phyloP scores from a whole-genome alignment of 176 grass and related monocot genomes.

The Triticum timopheevii region DNA sequence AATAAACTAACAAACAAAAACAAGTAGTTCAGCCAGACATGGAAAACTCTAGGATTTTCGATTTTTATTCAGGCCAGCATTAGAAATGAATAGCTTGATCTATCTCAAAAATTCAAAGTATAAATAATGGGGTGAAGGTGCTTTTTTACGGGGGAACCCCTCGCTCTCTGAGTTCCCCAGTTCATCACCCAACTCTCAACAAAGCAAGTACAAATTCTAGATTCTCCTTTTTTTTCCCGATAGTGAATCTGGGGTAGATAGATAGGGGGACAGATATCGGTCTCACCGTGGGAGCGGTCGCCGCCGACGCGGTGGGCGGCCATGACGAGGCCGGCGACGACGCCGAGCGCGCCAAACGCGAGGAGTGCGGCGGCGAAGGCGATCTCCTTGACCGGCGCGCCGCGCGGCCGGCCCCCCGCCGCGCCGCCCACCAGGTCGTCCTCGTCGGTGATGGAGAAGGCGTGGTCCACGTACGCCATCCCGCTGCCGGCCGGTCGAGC shows the following conservation, averaged over 20 bases:
- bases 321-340: constrained; percentile 63
- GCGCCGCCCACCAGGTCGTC: constrained; percentile 75
- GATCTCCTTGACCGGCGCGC: constrained; percentile 93
- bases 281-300: constrained; percentile 82
- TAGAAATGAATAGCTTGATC: no score
- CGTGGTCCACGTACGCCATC: constrained; percentile 99
- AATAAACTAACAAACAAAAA: background rate
- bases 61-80: no score
- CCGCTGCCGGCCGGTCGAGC: background rate
- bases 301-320: constrained; percentile 76
- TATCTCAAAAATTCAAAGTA: no score
- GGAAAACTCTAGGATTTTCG: no score
- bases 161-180: no score
- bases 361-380: constrained; percentile 79
- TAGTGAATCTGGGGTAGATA: no score
- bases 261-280: background rate
- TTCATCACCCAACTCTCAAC: background rate
- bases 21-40: no score
- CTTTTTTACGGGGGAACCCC: no score
- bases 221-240: no score
- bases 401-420: constrained; percentile 36
- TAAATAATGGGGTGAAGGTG: no score
- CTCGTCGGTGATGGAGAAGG: constrained; percentile 96
- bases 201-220: no score
- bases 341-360: constrained; percentile 71